These are phyloP conservation scores for Effrenium voratum DNA, from an alignment of 73 alveolate genomes.

Conservation along the genomic window DNA sequence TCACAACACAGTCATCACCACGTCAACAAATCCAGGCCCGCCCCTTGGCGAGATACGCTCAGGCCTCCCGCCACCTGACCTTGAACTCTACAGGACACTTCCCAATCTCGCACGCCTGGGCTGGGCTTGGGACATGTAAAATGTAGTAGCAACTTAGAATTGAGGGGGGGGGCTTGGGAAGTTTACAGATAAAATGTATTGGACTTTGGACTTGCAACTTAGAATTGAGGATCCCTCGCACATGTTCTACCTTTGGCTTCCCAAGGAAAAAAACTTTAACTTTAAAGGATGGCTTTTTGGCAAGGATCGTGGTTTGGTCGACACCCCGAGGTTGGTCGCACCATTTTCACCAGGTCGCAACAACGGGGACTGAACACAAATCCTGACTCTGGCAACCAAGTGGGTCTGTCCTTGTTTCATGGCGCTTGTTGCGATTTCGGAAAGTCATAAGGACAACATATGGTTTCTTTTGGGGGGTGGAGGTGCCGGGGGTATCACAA, in stretches of 20 bases:
- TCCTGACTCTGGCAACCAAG: background rate
- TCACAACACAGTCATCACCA: too few relatives aligned
- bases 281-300: background rate
- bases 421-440: too few relatives aligned
- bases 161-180: background rate
- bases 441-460: too few relatives aligned
- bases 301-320: background rate
- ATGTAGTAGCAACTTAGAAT: background rate
- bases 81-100: constrained; percentile 58
- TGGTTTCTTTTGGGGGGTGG: too few relatives aligned
- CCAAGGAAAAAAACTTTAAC: background rate
- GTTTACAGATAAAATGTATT: too few relatives aligned
- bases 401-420: background rate
- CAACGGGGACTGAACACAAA: background rate
- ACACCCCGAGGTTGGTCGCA: background rate
- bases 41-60: background rate
- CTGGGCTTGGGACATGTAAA: background rate
- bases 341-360: background rate
- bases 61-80: constrained; percentile 73
- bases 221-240: background rate
- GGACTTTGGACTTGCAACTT: background rate
- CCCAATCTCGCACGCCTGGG: constrained; percentile 56
- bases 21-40: background rate
- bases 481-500: too few relatives aligned
- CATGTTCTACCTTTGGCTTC: background rate